These are phyloP conservation scores for Kwoniella shivajii DNA, from an alignment of 1,284 basidiomycete genomes.

Conservation along the genomic window DNA sequence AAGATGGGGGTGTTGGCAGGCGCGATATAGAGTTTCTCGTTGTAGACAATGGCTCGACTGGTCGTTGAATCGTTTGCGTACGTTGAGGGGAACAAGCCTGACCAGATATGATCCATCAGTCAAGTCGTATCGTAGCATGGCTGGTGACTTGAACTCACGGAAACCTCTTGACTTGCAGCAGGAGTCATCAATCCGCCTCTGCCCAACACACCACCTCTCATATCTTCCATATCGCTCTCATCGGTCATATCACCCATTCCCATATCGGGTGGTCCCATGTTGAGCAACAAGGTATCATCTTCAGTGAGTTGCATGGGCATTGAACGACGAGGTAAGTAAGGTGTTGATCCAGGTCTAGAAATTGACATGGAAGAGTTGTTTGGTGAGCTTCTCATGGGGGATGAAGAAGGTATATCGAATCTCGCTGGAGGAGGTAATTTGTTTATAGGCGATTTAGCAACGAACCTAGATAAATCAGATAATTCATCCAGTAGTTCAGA, in stretches of 20 bases:
- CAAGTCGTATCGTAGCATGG: neutral
- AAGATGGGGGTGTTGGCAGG: conserved; percentile 35
- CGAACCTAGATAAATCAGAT: conserved; percentile 10
- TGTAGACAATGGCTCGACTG: neutral
- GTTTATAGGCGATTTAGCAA: conserved; percentile 16
- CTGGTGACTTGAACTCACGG: conserved; percentile 17
- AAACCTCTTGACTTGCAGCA: conserved; percentile 29
- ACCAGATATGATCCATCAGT: neutral
- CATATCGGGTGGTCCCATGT: conserved; percentile 18
- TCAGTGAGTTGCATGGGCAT: conserved; percentile 12
- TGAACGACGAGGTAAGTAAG: conserved; percentile 10
- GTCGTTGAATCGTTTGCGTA: neutral
- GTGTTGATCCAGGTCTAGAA: conserved; percentile 8
- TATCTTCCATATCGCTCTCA: conserved; percentile 17
- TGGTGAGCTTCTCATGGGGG: conserved; percentile 5
- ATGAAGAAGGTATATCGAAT: conserved; percentile 12
- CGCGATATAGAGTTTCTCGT: conserved; percentile 15
- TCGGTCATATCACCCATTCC: conserved; percentile 14
- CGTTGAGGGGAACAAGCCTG: conserved; percentile 12
- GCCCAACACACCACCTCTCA: conserved; percentile 6
- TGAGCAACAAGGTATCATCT: conserved; percentile 28
- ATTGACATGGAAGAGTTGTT: neutral
- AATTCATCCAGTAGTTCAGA: neutral
- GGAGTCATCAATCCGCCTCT: conserved; percentile 40
- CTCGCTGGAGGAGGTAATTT: neutral